Base-by-base conservation (phyloP, 2,329 filamentous ascomycete species). In the Rutstroemia sp. region DNA sequence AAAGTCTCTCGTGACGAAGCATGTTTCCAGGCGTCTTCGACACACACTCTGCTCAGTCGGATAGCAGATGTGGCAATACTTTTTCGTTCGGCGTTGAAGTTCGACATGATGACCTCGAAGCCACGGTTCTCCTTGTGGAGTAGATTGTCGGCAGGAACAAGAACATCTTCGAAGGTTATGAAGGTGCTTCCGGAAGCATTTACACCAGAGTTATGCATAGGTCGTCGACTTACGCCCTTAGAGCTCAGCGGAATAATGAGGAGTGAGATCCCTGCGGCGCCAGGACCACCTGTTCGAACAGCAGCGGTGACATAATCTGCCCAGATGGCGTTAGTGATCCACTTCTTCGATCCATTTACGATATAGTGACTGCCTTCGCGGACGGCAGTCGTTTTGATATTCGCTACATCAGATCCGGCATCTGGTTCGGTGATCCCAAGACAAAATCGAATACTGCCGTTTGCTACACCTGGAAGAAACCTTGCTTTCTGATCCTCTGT, bases 301-400 rank as follows among this genome's bases (percentile, higher is more conserved):
- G 82, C 83, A 12, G 82, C 81, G 0, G 82, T 83, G 67, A 80
- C 79, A 66, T 82, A 82, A 49, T 82, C 77, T 12, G 83, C 79
- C 74, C 76, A 82, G 1, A 80, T 76, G 14, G 75, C 79, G 48
- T 81, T 82, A 1, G 84, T 86, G 61, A 87, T 86, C 82, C 82
- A 85, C 67, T 85, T 85, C 73, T 87, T 87, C 51, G 77, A 77
- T 0, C 83, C 84, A 56, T 84, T 85, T n/a, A 87, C 81, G 38
- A 85, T 65, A 62, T 85, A 87, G 49, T 72, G 67, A 37, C 74
- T 71, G 0, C 77, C 79, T 39, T 79, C 73, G 25, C 72, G 73
- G 39, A 70, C 66, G 0, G 85, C 85, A 0, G 79, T 85, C 3
- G 84, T 86, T 52, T 75, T 74, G 46, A 88, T 77, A 60, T 79